Conservation (phyloP, 495 filamentous ascomycete genomes). For the Thozetella sp. region DNA sequence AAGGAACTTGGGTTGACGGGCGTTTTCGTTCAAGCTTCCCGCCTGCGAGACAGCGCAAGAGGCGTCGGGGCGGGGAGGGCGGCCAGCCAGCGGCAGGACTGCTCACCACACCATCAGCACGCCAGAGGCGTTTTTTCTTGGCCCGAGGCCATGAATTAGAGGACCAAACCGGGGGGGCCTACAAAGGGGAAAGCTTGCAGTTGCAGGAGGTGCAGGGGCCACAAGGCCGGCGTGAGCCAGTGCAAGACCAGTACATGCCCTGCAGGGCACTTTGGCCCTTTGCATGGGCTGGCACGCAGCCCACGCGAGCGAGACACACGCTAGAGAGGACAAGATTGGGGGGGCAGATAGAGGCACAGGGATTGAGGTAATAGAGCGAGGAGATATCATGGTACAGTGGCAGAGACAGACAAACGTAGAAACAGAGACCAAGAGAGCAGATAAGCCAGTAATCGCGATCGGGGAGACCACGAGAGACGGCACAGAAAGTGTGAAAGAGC, state of each 20-base stretch:
- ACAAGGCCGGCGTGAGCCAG: neutral
- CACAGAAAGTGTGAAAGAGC: too few species aligned
- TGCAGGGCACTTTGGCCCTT: neutral
- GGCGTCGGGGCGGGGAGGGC: neutral
- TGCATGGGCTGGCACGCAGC: too few species aligned
- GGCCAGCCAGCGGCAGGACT: neutral
- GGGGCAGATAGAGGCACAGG: too few species aligned
- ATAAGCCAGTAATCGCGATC: too few species aligned
- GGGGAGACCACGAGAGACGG: too few species aligned
- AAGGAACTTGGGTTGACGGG: neutral
- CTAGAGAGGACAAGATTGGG: too few species aligned
- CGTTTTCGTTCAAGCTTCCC: neutral
- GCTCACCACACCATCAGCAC: conserved; percentile 1
- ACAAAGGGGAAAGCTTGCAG: conserved; percentile 2
- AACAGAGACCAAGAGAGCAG: too few species aligned
- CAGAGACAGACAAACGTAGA: too few species aligned
- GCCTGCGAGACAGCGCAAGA: conserved; percentile 1
- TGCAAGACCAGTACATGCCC: neutral
- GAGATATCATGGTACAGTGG: too few species aligned
- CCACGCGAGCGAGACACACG: too few species aligned
- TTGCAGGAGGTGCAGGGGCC: neutral
- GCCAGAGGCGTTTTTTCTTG: conserved; percentile 2
- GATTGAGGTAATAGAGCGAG: too few species aligned
- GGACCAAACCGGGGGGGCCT: neutral
- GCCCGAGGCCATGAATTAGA: neutral